Conservation (phyloP, 2,329 filamentous ascomycete genomes). For the Cladorrhinum sp. region DNA sequence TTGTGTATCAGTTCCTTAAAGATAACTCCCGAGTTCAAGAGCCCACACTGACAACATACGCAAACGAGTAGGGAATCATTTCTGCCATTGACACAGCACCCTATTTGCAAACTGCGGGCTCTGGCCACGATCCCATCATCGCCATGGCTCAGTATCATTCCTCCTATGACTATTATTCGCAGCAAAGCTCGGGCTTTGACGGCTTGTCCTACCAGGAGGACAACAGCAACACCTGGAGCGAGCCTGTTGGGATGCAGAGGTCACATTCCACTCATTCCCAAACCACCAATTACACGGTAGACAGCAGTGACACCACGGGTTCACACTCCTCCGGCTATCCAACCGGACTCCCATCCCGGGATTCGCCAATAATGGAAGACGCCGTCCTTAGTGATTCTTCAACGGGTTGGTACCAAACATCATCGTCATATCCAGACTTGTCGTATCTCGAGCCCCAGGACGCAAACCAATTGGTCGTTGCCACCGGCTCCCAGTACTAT, state of each 20-base stretch:
- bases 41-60: not conserved
- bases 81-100: not conserved
- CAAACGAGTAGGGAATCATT: not conserved
- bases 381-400: not conserved
- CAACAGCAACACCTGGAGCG: not conserved
- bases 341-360: not conserved
- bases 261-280: slow-evolving; percentile 17
- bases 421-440: no score
- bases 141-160: not conserved
- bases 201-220: not conserved
- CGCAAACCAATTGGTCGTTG: slow-evolving; percentile 8
- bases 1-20: not conserved
- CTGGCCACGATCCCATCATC: not conserved
- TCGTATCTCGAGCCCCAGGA: slow-evolving; percentile 3
- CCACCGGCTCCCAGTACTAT: slow-evolving; percentile 12
- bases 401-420: not conserved
- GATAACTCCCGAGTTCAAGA: not conserved
- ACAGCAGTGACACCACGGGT: slow-evolving; percentile 9
- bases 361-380: not conserved
- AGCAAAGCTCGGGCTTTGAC: not conserved
- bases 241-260: slow-evolving; percentile 13
- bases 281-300: slow-evolving; percentile 10
- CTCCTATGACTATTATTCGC: not conserved
- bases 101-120: not conserved
- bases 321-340: slow-evolving; percentile 7